Percentiles rank a stretch among this genome's conserved stretches.
phyloP scores from a whole-genome alignment of 176 grass and related monocot species.

The Hordeum vulgare region DNA sequence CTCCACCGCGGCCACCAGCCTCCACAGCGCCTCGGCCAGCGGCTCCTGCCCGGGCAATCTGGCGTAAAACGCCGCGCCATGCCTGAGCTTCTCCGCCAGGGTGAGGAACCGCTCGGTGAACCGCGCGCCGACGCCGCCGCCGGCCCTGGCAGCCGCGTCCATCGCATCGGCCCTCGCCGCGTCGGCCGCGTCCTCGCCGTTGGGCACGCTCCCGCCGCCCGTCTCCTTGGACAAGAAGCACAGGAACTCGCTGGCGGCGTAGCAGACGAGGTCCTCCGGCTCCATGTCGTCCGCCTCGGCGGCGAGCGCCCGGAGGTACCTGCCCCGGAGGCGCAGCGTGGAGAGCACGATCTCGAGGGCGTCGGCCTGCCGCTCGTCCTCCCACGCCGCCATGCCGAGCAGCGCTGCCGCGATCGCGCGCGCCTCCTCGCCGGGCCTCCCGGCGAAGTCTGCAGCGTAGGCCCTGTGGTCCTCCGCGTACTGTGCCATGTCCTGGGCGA shows the following conservation, averaged over 20 bases:
- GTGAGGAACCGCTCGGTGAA: not conserved
- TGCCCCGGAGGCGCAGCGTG: not conserved
- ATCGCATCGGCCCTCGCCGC: not conserved
- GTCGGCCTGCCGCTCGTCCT: not conserved
- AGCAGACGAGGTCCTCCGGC: not conserved
- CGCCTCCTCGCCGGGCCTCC: not conserved
- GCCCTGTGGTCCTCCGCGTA: not conserved
- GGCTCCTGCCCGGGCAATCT: not conserved
- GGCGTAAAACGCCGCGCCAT: not conserved
- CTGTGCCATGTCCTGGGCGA: not conserved
- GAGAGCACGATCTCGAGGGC: not conserved
- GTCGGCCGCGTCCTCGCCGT: not conserved
- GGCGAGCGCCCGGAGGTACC: not conserved
- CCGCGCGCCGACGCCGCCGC: not conserved
- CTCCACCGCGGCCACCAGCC: not conserved
- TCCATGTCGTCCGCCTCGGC: not conserved
- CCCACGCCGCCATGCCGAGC: not conserved
- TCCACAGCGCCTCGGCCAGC: not conserved
- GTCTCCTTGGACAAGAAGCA: not conserved
- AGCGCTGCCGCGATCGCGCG: not conserved
- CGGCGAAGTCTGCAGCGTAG: not conserved
- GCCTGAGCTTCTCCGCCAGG: not conserved
- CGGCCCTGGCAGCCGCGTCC: not conserved
- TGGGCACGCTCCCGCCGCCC: not conserved
- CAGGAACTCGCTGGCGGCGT: not conserved